Evolutionary conservation across 441 rosid genomes (phyloP).

Genomic region (Aquilaria agallochum): DNA sequence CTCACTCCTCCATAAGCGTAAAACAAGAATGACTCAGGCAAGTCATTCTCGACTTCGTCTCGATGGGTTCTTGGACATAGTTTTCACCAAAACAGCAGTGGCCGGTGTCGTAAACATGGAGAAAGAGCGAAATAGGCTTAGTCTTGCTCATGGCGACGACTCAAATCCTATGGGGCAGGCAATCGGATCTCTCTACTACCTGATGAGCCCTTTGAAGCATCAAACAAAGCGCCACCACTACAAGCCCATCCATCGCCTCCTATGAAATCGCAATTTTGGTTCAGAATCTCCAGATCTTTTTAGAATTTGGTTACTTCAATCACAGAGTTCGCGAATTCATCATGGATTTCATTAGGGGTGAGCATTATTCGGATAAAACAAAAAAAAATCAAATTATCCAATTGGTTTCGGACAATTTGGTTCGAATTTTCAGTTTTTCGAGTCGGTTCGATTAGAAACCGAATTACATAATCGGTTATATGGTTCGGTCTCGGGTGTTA

Average conservation of each 20-base stretch:
- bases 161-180: slow-evolving; percentile 49
- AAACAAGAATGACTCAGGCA: too few relatives aligned
- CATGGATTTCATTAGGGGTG: too few relatives aligned
- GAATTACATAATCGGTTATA: too few relatives aligned
- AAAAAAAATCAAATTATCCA: too few relatives aligned
- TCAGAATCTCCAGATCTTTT: background rate
- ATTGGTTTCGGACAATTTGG: too few relatives aligned
- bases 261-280: slow-evolving; percentile 47
- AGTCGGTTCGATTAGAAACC: too few relatives aligned
- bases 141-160: slow-evolving; percentile 95
- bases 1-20: too few relatives aligned
- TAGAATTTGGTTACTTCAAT: too few relatives aligned
- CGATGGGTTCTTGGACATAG: slow-evolving; percentile 83
- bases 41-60: slow-evolving; percentile 26
- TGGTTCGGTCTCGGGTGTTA: too few relatives aligned
- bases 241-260: slow-evolving; percentile 56
- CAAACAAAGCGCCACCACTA: slow-evolving; percentile 55
- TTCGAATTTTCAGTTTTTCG: too few relatives aligned
- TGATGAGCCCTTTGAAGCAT: slow-evolving; percentile 60
- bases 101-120: slow-evolving; percentile 80
- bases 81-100: slow-evolving; percentile 88
- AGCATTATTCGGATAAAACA: too few relatives aligned
- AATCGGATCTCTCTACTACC: slow-evolving; percentile 63
- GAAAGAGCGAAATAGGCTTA: slow-evolving; percentile 65
- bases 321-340: too few relatives aligned